Base-by-base conservation (phyloP, 1,139 yeast genomes). In the Geotrichum bryndzae region DNA sequence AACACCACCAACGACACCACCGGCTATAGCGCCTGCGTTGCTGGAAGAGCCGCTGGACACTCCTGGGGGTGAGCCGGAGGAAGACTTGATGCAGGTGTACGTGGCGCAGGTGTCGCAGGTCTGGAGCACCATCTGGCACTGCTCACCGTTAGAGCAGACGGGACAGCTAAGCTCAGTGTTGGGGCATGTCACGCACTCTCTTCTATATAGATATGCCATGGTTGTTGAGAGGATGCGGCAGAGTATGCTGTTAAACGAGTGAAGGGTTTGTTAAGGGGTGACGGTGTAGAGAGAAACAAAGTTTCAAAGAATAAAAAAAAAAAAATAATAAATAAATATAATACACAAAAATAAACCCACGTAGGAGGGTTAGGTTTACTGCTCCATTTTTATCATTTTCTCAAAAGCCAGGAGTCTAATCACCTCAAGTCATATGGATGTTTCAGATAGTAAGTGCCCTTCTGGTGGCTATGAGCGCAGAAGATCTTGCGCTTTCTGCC, bases 1-100 rank as follows among this genome's bases (percentile, higher is more conserved):
- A 0, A 74, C 60, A 1, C 77, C 77, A 29, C 76, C 77, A 6
- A 74, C 72, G 1, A 74, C 77, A 2, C 78, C 77, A 7, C 78
- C 78, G 3, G 76, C 77, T 46, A 75, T 74, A 27, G 77, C 75
- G 1, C 78, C 77, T 3, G 72, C 66, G 46, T 65, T 48, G 7
- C 56, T 25, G 29, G 53, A 56, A 7, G 54, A 31, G 27, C 48
- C 23, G n/a, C 25, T 33, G 7, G 33, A 29, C 10, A 29, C 10
- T 18, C 27, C 4, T 3, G 63, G 25, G 8, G 65, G 27, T 18
- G 65, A 35, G 23, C 62, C 35, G 11, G 51, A 46, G 15, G 65
- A 41, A 35, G 54, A 25, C 50, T 61, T 61, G 25, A 63, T 61
- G 57, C 75, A 72, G 35, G 65, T 59, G 15, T 66, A 68, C 51